Evolutionary conservation across 495 filamentous ascomycete species (phyloP).

Genomic region (Venustampulla echinocandica): DNA sequence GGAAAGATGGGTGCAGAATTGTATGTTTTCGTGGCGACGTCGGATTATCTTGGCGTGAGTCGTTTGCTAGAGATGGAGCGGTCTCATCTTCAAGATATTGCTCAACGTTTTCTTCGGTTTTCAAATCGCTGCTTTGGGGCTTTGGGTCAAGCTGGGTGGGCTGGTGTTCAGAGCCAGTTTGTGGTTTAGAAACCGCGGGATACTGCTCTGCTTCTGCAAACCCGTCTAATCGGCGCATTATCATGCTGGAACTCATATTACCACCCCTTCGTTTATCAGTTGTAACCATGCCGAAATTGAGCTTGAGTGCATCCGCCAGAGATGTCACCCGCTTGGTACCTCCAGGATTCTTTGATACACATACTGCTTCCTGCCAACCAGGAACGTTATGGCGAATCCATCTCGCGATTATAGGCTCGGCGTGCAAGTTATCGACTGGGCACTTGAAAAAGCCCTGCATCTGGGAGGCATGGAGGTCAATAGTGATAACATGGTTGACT

Average conservation of each 20-base stretch:
- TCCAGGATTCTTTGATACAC: slow-evolving; percentile 96
- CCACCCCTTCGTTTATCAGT: slow-evolving; percentile 69
- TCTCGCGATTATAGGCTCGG: slow-evolving; percentile 89
- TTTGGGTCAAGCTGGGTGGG: not conserved
- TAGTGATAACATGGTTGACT: slow-evolving; percentile 93
- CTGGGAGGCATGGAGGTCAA: slow-evolving; percentile 93
- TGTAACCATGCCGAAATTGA: slow-evolving; percentile 95
- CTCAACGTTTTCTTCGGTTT: slow-evolving; percentile 5
- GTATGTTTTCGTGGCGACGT: slow-evolving; percentile 11
- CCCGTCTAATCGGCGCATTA: slow-evolving; percentile 35
- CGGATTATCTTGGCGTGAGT: slow-evolving; percentile 10
- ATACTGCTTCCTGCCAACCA: slow-evolving; percentile 83
- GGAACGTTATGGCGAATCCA: slow-evolving; percentile 87
- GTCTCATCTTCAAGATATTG: not conserved
- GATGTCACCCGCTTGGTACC: slow-evolving; percentile 97
- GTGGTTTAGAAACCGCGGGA: slow-evolving; percentile 36
- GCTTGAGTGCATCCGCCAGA: slow-evolving; percentile 87
- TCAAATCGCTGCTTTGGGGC: slow-evolving; percentile 2
- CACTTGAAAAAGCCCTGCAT: slow-evolving; percentile 99
- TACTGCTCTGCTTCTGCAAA: slow-evolving; percentile 17
- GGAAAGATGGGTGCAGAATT: slow-evolving; percentile 12
- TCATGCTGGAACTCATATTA: slow-evolving; percentile 64
- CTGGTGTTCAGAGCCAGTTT: slow-evolving; percentile 25
- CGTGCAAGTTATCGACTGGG: slow-evolving; percentile 94
- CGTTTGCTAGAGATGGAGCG: slow-evolving; percentile 10